Base-by-base conservation (phyloP, 2,329 filamentous ascomycete species). In the Arthroderma uncinatum region DNA sequence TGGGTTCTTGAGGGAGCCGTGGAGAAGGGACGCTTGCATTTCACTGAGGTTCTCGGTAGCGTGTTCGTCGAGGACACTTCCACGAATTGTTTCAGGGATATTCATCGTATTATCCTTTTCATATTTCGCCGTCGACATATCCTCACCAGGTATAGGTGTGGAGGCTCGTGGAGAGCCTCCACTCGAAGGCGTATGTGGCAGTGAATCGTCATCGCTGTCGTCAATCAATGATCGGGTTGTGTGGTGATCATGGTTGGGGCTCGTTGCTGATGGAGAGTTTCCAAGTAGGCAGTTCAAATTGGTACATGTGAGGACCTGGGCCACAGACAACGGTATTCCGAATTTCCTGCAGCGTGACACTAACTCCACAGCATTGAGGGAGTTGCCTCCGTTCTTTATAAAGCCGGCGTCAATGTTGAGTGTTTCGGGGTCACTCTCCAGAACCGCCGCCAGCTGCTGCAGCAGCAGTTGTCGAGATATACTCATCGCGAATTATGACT, bases 1-100 rank as follows among this genome's bases (percentile, higher is more conserved):
- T 2, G 50, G 50, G 25, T 53, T 36, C 10, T 33, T 36, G 2
- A 28, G 25, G 1, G 21, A 28, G 1, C 50, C 50, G 14, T 53
- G 50, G n/a, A 53, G 16, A 14, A 53, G 30, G 5, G 50, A 33
- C 12, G 30, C 21, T 53, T 53, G 50, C 50, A 53, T 53, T 33
- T 53, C 50, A 40, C 37, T 40, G n/a, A 40, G 37, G 9, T 16
- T 16, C 19, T 40, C 37, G 6, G 37, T 19, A 16, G 37, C 37
- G 19, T 40, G n/a, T 40, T 40, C 37, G 2, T 40, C 37, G 37
- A 40, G 37, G 37, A 16, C 14, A 2, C 14, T 12, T 7, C 19
- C 37, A n/a, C 7, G 37, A 6, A n/a, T 3, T 7, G 37, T 40
- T 7, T n/a, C 6, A n/a, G 37, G 14, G 19, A 16, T 40, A 16